Conservation (phyloP, 352 stramenopile genomes). For the Phytophthora europaea region DNA sequence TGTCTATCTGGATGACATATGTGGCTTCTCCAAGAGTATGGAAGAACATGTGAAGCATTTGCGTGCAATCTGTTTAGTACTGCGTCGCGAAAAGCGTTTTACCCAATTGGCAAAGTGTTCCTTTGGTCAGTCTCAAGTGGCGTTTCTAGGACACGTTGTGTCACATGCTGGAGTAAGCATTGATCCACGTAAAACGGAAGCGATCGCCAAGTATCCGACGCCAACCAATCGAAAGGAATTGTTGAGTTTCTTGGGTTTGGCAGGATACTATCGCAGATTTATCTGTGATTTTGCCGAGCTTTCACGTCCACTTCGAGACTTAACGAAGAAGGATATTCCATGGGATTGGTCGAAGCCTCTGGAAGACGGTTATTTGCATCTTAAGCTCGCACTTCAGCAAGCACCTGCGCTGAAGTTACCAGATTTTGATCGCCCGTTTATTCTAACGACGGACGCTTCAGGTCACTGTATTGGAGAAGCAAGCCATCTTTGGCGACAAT, state of each 20-base stretch:
- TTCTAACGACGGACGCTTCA: constrained; percentile 50
- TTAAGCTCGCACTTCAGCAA: constrained; percentile 36
- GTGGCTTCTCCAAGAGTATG: constrained; percentile 27
- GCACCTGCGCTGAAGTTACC: constrained; percentile 40
- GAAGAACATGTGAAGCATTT: constrained; percentile 34
- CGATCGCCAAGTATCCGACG: constrained; percentile 25
- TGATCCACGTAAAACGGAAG: constrained; percentile 30
- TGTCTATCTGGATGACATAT: constrained; percentile 51
- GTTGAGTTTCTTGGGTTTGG: constrained; percentile 37
- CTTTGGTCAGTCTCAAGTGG: constrained; percentile 25
- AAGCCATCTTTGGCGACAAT: too few species aligned
- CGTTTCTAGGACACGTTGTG: constrained; percentile 42
- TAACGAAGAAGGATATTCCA: constrained; percentile 13
- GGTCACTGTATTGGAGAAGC: constrained; percentile 17
- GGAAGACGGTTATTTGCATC: constrained; percentile 7
- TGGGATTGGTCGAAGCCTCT: neutral
- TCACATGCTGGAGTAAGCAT: constrained; percentile 23
- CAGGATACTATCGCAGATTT: constrained; percentile 38
- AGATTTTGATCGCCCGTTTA: constrained; percentile 33
- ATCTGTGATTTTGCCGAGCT: constrained; percentile 34
- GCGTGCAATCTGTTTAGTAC: constrained; percentile 29
- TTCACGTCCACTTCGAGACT: constrained; percentile 19
- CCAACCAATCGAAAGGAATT: constrained; percentile 36
- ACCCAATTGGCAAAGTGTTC: constrained; percentile 33
- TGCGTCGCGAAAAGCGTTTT: constrained; percentile 33